Evolutionary conservation across 768 basidiomycete genomes (phyloP).

Genomic region (Mycena sanguinolenta): DNA sequence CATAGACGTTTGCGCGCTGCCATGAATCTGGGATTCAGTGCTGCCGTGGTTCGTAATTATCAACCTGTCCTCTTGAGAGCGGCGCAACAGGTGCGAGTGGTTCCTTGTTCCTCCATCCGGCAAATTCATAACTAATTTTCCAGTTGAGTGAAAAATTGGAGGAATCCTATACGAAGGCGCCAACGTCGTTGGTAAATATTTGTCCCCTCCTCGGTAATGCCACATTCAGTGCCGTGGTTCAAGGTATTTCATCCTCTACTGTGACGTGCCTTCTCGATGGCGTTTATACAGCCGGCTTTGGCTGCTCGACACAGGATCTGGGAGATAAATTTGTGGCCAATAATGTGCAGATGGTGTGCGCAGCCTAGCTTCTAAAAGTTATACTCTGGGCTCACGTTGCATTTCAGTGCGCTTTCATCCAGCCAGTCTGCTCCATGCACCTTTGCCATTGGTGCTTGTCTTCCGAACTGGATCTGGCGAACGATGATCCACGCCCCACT

Average conservation of each 20-base stretch:
- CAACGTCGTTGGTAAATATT: not conserved
- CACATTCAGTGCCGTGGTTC: not conserved
- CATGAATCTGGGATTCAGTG: slow-evolving; percentile 1
- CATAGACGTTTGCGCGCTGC: slow-evolving; percentile 9
- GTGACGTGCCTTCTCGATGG: not conserved
- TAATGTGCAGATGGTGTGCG: not conserved
- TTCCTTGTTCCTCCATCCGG: not conserved
- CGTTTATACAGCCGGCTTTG: not conserved
- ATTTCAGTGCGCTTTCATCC: not conserved
- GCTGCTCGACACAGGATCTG: slow-evolving; percentile 2
- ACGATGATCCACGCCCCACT: not conserved
- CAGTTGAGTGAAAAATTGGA: not conserved
- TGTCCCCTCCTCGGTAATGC: not conserved
- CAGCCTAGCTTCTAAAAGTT: not conserved
- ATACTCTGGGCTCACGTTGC: not conserved
- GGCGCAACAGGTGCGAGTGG: not conserved
- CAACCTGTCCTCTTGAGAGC: not conserved
- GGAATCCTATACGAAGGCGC: not conserved
- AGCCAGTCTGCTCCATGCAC: slow-evolving; percentile 1
- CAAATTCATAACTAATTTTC: not conserved
- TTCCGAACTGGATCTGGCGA: not conserved
- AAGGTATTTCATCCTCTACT: not conserved
- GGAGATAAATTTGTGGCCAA: not conserved
- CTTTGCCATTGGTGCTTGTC: not conserved
- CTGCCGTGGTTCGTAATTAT: not conserved